Evolutionary conservation across 2,329 filamentous ascomycete species (phyloP).

Genomic region (Aspergillus glaucus): DNA sequence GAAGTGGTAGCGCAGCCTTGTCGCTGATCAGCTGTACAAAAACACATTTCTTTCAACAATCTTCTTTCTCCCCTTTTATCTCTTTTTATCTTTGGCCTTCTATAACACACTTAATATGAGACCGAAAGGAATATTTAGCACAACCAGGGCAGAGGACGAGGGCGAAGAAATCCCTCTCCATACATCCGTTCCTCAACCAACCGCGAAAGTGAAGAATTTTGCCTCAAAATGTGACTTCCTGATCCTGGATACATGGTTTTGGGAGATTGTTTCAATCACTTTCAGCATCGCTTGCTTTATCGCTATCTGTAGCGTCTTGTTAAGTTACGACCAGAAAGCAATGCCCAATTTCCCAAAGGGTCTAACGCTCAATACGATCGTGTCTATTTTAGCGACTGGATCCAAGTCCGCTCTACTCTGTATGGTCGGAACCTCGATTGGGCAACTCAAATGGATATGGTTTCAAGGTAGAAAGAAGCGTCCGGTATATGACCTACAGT

Average conservation of each 20-base stretch:
- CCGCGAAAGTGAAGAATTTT: too few species aligned
- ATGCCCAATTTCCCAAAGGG: conserved; percentile 9
- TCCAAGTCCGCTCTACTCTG: conserved; percentile 13
- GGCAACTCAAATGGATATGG: conserved; percentile 19
- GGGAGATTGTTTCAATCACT: conserved; percentile 8
- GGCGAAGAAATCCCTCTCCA: too few species aligned
- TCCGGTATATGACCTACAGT: conserved; percentile 10
- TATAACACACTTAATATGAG: too few species aligned
- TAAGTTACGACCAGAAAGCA: conserved; percentile 7
- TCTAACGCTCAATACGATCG: conserved; percentile 11
- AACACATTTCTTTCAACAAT: too few species aligned
- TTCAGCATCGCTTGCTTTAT: conserved; percentile 10
- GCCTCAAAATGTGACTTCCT: not conserved
- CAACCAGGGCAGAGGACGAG: too few species aligned
- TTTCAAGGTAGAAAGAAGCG: conserved; percentile 5
- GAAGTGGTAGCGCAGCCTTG: too few species aligned
- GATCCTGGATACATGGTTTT: conserved; percentile 11
- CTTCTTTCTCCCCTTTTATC: too few species aligned
- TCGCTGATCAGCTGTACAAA: too few species aligned
- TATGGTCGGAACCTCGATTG: conserved; percentile 11
- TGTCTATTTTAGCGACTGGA: conserved; percentile 12
- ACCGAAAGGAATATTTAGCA: too few species aligned
- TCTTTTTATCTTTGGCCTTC: too few species aligned
- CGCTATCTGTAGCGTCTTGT: conserved; percentile 8
- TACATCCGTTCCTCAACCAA: too few species aligned